phyloP scores from a whole-genome alignment of 2,329 filamentous ascomycete genomes.

The Aspergillus proliferans region DNA sequence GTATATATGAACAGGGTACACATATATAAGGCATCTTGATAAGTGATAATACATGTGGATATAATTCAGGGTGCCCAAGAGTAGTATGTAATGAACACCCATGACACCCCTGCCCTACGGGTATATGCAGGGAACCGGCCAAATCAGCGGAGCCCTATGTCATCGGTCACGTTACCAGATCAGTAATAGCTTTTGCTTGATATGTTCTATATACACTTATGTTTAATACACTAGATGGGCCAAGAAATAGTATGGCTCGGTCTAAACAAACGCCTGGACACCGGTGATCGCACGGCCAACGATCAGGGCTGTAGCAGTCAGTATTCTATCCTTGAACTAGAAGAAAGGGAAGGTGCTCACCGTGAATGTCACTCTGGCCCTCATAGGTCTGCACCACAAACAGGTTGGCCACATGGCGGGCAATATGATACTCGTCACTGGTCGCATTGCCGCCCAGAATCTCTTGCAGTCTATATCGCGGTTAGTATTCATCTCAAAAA shows the following conservation, averaged over 20 bases:
- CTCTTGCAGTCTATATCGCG: slow-evolving; percentile 64
- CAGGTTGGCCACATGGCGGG: slow-evolving; percentile 87
- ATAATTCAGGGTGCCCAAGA: too few species aligned
- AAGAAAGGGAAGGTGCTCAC: slow-evolving; percentile 51
- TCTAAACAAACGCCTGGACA: slow-evolving; percentile 69
- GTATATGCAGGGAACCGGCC: not conserved
- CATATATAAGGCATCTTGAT: too few species aligned
- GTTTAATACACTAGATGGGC: not conserved
- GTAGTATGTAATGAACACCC: too few species aligned
- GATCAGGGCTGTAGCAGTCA: slow-evolving; percentile 59
- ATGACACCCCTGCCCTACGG: not conserved
- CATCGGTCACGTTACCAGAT: not conserved
- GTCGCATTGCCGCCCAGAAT: slow-evolving; percentile 98
- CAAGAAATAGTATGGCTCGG: not conserved
- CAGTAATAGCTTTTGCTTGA: not conserved
- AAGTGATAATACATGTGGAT: too few species aligned
- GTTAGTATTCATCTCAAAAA: slow-evolving; percentile 8
- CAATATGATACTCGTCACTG: slow-evolving; percentile 93
- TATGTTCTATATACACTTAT: not conserved
- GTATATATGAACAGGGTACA: too few species aligned
- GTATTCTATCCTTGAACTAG: slow-evolving; percentile 3
- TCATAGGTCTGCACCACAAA: slow-evolving; percentile 98
- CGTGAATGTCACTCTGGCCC: slow-evolving; percentile 95
- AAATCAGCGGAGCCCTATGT: not conserved
- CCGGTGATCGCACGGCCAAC: slow-evolving; percentile 65